These are phyloP conservation scores for Saccharomycopsis babjevae DNA, from an alignment of 805 yeast species.

Conservation along the genomic window DNA sequence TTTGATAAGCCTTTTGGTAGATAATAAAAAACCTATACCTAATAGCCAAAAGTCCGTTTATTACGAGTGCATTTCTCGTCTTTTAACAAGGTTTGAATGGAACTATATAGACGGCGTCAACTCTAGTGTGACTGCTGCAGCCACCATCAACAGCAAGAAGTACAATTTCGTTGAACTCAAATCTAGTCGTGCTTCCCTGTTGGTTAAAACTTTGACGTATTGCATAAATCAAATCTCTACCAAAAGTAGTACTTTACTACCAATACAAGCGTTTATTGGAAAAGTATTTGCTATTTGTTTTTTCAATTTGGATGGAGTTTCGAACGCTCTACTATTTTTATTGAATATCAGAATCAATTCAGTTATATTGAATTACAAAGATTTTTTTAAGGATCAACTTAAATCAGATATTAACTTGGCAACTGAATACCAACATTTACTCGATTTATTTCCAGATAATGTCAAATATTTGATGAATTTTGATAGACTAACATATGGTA, in stretches of 20 bases:
- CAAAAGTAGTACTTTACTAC: slow-evolving; percentile 34
- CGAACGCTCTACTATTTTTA: slow-evolving; percentile 43
- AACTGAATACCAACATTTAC: background rate
- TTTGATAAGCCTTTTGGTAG: slow-evolving; percentile 27
- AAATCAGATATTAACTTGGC: slow-evolving; percentile 9
- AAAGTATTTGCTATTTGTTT: slow-evolving; percentile 51
- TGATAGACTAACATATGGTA: slow-evolving; percentile 24
- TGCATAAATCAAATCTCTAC: slow-evolving; percentile 35
- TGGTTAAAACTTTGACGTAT: slow-evolving; percentile 39
- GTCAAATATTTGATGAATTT: slow-evolving; percentile 27
- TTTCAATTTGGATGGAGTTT: slow-evolving; percentile 38
- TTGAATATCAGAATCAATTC: slow-evolving; percentile 43
- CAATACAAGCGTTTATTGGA: slow-evolving; percentile 49
- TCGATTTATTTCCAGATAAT: slow-evolving; percentile 23
- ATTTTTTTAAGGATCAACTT: slow-evolving; percentile 14
- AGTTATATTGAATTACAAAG: slow-evolving; percentile 23
- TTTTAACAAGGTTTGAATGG: slow-evolving; percentile 42
- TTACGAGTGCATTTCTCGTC: slow-evolving; percentile 43
- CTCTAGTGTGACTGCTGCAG: too few relatives aligned
- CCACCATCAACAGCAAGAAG: background rate
- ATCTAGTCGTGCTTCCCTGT: slow-evolving; percentile 23
- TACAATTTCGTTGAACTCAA: background rate
- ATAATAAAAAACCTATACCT: slow-evolving; percentile 27
- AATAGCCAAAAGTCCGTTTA: slow-evolving; percentile 42
- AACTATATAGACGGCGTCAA: slow-evolving; percentile 2